Conservation (phyloP, 192 early-diverging fungal genomes). For the Coemansia sp. region DNA sequence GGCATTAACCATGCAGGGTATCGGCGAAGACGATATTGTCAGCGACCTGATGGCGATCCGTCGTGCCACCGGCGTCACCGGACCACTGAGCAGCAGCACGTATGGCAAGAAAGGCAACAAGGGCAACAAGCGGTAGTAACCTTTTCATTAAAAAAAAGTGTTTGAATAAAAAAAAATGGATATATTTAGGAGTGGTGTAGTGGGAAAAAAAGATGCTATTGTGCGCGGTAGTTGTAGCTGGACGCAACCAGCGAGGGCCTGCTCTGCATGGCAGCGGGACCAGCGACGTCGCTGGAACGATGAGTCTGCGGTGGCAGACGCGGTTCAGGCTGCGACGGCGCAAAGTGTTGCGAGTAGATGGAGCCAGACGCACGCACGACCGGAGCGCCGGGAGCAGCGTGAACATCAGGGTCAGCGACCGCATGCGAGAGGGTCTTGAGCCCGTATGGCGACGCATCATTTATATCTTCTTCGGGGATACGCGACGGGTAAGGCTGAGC, state of each 20-base stretch:
- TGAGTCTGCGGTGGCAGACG: conserved; percentile 3
- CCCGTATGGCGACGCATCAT: conserved; percentile 2
- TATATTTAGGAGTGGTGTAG: not conserved
- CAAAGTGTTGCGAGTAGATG: conserved; percentile 24
- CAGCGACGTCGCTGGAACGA: not conserved
- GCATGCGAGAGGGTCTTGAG: conserved; percentile 17
- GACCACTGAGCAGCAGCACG: conserved; percentile 23
- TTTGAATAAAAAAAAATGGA: not conserved
- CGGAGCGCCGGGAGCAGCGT: not conserved
- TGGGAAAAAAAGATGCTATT: not conserved
- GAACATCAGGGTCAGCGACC: not conserved
- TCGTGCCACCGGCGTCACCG: conserved; percentile 47
- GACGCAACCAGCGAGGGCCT: conserved; percentile 17
- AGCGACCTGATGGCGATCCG: conserved; percentile 44
- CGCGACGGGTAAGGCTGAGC: conserved; percentile 44
- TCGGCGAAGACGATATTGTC: conserved; percentile 49
- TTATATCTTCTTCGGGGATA: conserved; percentile 32
- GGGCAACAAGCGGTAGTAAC: conserved; percentile 30
- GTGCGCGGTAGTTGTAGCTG: not conserved
- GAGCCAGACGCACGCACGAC: conserved; percentile 11
- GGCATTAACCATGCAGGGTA: conserved; percentile 28
- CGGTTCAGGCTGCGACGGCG: conserved; percentile 11
- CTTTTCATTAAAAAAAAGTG: not conserved
- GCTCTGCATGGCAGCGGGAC: conserved; percentile 9
- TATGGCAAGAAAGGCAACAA: conserved; percentile 49